Conservation (phyloP, 2,329 filamentous ascomycete species). For the Trichoderma endophyticum region DNA sequence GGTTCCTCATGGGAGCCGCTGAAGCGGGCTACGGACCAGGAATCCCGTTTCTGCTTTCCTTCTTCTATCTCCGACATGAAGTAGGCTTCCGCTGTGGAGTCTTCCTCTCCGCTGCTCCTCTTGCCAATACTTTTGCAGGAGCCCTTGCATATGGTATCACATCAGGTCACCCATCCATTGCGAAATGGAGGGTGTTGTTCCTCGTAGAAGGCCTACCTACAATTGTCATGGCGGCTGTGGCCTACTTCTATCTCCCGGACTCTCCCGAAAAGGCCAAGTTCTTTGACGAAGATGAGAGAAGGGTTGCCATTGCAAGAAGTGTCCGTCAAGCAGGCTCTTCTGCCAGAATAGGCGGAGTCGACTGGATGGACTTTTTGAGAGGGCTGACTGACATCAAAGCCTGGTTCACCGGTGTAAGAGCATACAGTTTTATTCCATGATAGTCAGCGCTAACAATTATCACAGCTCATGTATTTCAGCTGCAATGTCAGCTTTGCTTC, state of each 20-base stretch:
- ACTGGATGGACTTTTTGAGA: slow-evolving; percentile 33
- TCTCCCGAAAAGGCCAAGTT: slow-evolving; percentile 30
- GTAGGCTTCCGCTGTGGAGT: slow-evolving; percentile 30
- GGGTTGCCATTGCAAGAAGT: slow-evolving; percentile 23
- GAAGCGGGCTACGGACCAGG: slow-evolving; percentile 31
- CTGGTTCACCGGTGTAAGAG: slow-evolving; percentile 22
- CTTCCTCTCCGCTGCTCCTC: slow-evolving; percentile 29
- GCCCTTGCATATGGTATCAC: slow-evolving; percentile 35
- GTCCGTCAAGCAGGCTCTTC: slow-evolving; percentile 24
- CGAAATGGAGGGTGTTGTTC: slow-evolving; percentile 32
- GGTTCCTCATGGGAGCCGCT: slow-evolving; percentile 29
- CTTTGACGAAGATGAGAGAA: slow-evolving; percentile 29
- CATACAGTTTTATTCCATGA: background rate
- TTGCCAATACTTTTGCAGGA: slow-evolving; percentile 34
- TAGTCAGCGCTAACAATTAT: slow-evolving; percentile 24
- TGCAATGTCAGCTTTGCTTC: slow-evolving; percentile 39
- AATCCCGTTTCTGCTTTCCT: slow-evolving; percentile 31
- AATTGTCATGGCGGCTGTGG: slow-evolving; percentile 28
- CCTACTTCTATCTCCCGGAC: slow-evolving; percentile 33
- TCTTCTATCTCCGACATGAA: slow-evolving; percentile 35
- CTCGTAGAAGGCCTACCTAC: slow-evolving; percentile 33
- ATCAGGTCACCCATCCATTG: slow-evolving; percentile 27
- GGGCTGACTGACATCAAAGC: slow-evolving; percentile 34
- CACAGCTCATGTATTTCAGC: slow-evolving; percentile 38
- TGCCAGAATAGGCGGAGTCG: slow-evolving; percentile 19